These are phyloP conservation scores for Phytophthora nicotianae DNA, from an alignment of 352 stramenopile species.

Conservation along the genomic window DNA sequence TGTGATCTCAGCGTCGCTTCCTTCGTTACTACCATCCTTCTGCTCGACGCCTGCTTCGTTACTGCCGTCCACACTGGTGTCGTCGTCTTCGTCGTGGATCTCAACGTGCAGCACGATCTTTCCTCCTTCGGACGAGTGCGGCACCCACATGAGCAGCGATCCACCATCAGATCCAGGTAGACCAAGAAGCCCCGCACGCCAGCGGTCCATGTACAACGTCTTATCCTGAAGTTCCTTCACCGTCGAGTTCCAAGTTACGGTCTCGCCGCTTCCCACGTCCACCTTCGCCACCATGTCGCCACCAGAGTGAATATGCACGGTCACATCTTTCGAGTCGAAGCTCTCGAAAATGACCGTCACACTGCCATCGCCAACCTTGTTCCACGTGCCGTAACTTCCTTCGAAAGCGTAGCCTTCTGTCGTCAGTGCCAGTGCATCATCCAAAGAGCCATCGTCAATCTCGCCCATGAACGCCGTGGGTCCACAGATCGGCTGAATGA, in stretches of 20 bases:
- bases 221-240: slow-evolving; percentile 49
- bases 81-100: slow-evolving; percentile 33
- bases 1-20: not conserved
- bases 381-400: slow-evolving; percentile 45
- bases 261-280: slow-evolving; percentile 40
- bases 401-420: slow-evolving; percentile 45
- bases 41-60: not conserved
- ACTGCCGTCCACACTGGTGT: slow-evolving; percentile 14
- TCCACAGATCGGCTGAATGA: slow-evolving; percentile 61
- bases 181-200: slow-evolving; percentile 40
- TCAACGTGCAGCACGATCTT: slow-evolving; percentile 41
- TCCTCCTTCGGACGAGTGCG: slow-evolving; percentile 31
- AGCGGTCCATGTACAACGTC: slow-evolving; percentile 58
- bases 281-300: slow-evolving; percentile 41
- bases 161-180: slow-evolving; percentile 39
- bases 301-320: slow-evolving; percentile 47
- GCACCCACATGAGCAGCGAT: slow-evolving; percentile 52
- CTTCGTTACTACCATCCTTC: not conserved
- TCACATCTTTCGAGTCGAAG: slow-evolving; percentile 43
- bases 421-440: slow-evolving; percentile 44
- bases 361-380: slow-evolving; percentile 33
- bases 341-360: slow-evolving; percentile 50
- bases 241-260: slow-evolving; percentile 40
- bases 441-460: slow-evolving; percentile 49
- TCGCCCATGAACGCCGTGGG: slow-evolving; percentile 50